Base-by-base conservation (phyloP, 1,139 yeast species). In the Geotrichum restrictum region DNA sequence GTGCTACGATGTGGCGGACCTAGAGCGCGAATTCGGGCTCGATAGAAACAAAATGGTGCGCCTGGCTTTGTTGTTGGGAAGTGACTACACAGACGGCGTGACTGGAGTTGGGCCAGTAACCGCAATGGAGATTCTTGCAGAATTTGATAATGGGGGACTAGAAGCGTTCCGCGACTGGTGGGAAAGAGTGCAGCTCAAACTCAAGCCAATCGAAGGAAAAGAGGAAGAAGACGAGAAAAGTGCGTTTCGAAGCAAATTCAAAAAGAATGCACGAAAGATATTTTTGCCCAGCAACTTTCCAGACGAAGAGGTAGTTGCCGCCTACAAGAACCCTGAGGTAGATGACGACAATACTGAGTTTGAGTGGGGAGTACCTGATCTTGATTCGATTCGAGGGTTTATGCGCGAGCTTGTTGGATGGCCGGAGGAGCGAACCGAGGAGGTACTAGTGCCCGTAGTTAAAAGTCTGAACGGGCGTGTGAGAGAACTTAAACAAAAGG, bases 71-170 rank as follows among this genome's bases (percentile, higher is more conserved):
- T 68, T 93, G 31, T 70, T 93, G 29, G 98, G 98, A 0, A 88
- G 96, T 67, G 98, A 93, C 70, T 93, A 93, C 65, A 88, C 98
- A 0, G 88, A 85, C 55, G 98, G 98, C 0, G 70, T 93, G 36
- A 83, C 85, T 55, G 96, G 97, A 1, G 77, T 93, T 54, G 98
- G 98, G 0, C 96, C 96, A 0, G 98, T 93, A 0, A 76, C 85
- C 31, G 95, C 96, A 0, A 80, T 89, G 80, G 98, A 94, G 67
- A 80, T 94, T n/a, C 64, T 94, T 34, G 96, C 96, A 0, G 96
- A 91, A 60, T 94, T 93, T 69, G 83, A 80, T 0, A 56, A 52
- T 13, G 62, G 64, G 11, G 64, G 65, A 1, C 59, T 72, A 32
- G 64, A 63, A 2, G 65, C 64, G 19, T 83, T 84, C 60, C 72